Conservation (phyloP, 495 filamentous ascomycete genomes). For the Aspergillus sparsus region DNA sequence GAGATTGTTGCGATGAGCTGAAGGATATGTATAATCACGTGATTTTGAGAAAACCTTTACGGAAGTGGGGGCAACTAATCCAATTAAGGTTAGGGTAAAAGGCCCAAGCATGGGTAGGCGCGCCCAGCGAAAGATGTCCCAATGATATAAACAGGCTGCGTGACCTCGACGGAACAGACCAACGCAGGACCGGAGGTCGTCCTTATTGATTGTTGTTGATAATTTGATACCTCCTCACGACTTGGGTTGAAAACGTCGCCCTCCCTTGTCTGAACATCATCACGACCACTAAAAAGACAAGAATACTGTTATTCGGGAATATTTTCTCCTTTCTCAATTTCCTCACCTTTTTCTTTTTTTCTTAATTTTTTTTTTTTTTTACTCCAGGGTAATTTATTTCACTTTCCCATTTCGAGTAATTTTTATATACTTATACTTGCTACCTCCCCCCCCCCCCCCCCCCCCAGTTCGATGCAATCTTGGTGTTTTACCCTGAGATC, state of each 20-base stretch:
- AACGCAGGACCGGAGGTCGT: constrained; percentile 20
- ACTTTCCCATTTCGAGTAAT: constrained; percentile 3
- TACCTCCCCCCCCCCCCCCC: constrained; percentile 5
- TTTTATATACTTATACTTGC: constrained; percentile 9
- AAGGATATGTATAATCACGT: constrained; percentile 37
- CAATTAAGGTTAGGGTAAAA: constrained; percentile 31
- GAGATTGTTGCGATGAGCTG: background rate
- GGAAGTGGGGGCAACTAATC: constrained; percentile 36
- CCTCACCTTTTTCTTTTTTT: constrained; percentile 8
- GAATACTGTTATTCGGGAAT: background rate
- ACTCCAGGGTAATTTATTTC: constrained; percentile 8
- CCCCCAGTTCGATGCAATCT: constrained; percentile 13
- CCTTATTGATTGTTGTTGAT: constrained; percentile 20
- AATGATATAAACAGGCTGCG: constrained; percentile 56
- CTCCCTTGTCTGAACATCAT: background rate
- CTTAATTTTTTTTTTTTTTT: constrained; percentile 5
- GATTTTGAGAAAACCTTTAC: constrained; percentile 40
- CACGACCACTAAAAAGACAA: background rate
- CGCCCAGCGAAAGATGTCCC: constrained; percentile 46
- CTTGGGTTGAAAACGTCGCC: background rate
- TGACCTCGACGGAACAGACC: constrained; percentile 43
- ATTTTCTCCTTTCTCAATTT: constrained; percentile 15
- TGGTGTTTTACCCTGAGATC: constrained; percentile 11
- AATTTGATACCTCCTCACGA: constrained; percentile 14
- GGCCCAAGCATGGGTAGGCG: constrained; percentile 49